Base-by-base conservation (phyloP, 257 asterid species). In the Euphrasia confusa region DNA sequence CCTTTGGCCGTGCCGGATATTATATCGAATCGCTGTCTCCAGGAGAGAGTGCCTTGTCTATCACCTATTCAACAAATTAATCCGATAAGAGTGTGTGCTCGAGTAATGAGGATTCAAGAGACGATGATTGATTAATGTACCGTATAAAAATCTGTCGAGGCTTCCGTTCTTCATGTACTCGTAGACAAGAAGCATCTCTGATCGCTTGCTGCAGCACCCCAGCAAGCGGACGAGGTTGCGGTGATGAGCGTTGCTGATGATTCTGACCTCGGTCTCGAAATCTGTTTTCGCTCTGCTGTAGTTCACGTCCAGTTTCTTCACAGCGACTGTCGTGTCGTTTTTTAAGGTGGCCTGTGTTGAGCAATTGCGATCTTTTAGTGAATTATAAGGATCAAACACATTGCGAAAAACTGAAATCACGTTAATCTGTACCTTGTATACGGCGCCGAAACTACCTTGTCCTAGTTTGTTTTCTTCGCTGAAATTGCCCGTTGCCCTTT, bases 401-500 rank as follows among this genome's bases (percentile, higher is more conserved):
- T n/a, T n/a, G n/a, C n/a, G n/a, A n/a, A n/a, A 0, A 9, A 2
- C 42, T 37, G 11, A 11, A 10, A 37, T 37, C 7, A 7, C 12
- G 42, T 0, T 4, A n/a, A 4, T 0, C 0, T 15, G 21, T 63
- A 84, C 96, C 92, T 84, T 89, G 82, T 75, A 89, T 15, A 89
- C 95, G 45, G 65, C 80, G 17, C 97, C 95, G 60, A 83, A 89
- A 58, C 79, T 83, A 7, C 97, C 95, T 71, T 77, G 84, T 55
- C 97, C 97, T 15, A 89, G 79, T 57, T 78, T 84, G 35, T 74
- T 77, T 56, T 76, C 82, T 66, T 83, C 81, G 6, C 79, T 83
- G 44, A 89, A 89, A 72, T 79, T 68, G 30, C 75, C 67, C 0
- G 97, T 84, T 28, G 97, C 91, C 17, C n/a, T 44, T 44, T 44